A percentile compares a stretch with the other conserved stretches of the same genome.
phyloP scores from a whole-genome alignment of 176 grass and related monocot genomes.

The maize (Zea mays) region Zm-B73-REFERENCE-NAM-5.0 NC_050097.1:21850001-21850500 shows the following conservation, averaged over 20 bases:
- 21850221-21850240: neutral
- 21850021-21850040: neutral
- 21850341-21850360: neutral
- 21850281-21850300: neutral
- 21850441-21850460: neutral
- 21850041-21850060: slow-evolving; percentile 12
- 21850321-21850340: neutral
- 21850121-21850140: neutral
- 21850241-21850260: neutral
- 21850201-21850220: neutral
- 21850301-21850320: neutral
- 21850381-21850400: slow-evolving; percentile 31
- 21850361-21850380: neutral
- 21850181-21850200: slow-evolving; percentile 15
- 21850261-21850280: slow-evolving; percentile 13
- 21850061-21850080: neutral
- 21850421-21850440: slow-evolving; percentile 21
- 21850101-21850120: neutral
- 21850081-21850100: neutral
- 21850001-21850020: neutral
- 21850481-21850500: neutral
- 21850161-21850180: slow-evolving; percentile 16
- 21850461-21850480: slow-evolving; percentile 33
- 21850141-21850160: slow-evolving; percentile 35
- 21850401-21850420: slow-evolving; percentile 68